Evolutionary conservation across 2,329 filamentous ascomycete species (phyloP).

Genomic region (Rachicladosporium sp.): DNA sequence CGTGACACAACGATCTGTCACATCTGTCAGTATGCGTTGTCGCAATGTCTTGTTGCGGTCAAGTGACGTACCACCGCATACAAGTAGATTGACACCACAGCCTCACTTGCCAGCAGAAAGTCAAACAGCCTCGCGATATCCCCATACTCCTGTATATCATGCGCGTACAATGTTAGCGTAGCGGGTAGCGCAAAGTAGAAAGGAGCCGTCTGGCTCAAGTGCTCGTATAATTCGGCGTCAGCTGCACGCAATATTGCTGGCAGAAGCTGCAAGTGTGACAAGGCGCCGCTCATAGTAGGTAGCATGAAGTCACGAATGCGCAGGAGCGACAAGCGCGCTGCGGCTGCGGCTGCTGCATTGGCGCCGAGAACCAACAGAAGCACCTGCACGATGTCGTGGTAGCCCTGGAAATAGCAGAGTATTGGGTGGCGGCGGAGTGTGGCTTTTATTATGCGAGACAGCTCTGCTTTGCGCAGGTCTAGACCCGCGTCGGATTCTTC

Average conservation of each 20-base stretch:
- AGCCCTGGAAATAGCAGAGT: slow-evolving; percentile 95
- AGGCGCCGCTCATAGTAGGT: slow-evolving; percentile 66
- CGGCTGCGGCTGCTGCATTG: slow-evolving; percentile 46
- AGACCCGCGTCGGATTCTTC: slow-evolving; percentile 59
- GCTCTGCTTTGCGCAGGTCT: slow-evolving; percentile 56
- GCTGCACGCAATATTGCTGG: slow-evolving; percentile 64
- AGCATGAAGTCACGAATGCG: slow-evolving; percentile 98
- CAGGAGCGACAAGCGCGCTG: slow-evolving; percentile 73
- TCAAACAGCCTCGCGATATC: slow-evolving; percentile 89
- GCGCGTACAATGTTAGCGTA: slow-evolving; percentile 89
- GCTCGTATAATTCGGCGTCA: slow-evolving; percentile 58
- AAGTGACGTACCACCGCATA: slow-evolving; percentile 51
- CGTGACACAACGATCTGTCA: slow-evolving; percentile 63
- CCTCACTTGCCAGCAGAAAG: slow-evolving; percentile 73
- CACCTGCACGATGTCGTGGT: slow-evolving; percentile 96
- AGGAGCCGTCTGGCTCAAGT: slow-evolving; percentile 49
- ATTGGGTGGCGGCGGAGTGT: slow-evolving; percentile 70
- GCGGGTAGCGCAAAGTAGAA: slow-evolving; percentile 81
- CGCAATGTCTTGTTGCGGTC: slow-evolving; percentile 1
- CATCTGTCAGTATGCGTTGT: not conserved
- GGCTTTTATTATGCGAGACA: slow-evolving; percentile 68
- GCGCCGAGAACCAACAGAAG: slow-evolving; percentile 72
- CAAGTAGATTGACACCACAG: slow-evolving; percentile 81
- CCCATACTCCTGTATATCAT: slow-evolving; percentile 82
- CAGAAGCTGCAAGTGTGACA: slow-evolving; percentile 76